Conservation (phyloP, 106 monocot genomes). For the Amphibolis antarctica region DNA sequence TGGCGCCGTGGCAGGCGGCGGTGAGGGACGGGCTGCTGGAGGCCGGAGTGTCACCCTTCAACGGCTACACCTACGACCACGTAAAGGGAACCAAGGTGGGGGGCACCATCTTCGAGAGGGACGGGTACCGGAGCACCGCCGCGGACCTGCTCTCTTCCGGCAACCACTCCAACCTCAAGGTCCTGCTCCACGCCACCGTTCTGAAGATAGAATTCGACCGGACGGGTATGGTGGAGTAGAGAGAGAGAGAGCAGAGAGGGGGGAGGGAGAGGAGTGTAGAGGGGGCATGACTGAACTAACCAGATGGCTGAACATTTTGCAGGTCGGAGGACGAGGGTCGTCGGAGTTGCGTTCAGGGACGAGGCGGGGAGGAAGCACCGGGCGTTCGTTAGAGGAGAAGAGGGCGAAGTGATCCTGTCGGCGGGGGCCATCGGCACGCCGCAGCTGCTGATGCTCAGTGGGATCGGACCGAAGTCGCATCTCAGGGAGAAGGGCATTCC, state of each 20-base stretch:
- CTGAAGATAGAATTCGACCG: constrained; percentile 39
- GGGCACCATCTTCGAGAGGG: constrained; percentile 56
- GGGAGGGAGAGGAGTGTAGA: too few species aligned
- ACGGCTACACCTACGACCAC: constrained; percentile 74
- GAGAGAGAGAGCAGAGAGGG: too few species aligned
- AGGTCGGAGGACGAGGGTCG: constrained; percentile 31
- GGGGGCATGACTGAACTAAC: too few species aligned
- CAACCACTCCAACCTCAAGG: constrained; percentile 32
- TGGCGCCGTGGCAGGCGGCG: constrained; percentile 56
- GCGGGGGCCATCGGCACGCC: constrained; percentile 79
- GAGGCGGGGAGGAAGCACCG: constrained; percentile 35
- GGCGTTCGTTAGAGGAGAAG: constrained; percentile 14
- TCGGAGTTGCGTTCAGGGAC: constrained; percentile 52
- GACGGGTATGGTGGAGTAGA: too few species aligned
- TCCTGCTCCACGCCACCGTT: constrained; percentile 56
- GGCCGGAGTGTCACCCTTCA: constrained; percentile 63
- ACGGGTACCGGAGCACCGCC: constrained; percentile 49
- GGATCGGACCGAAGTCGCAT: constrained; percentile 59
- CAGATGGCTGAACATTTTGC: neutral
- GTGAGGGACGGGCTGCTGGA: constrained; percentile 44
- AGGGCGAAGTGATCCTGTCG: constrained; percentile 64
- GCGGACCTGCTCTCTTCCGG: constrained; percentile 49
- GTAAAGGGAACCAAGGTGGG: constrained; percentile 68
- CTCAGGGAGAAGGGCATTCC: constrained; percentile 37
- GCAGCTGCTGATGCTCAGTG: constrained; percentile 77